Evolutionary conservation across 768 basidiomycete species (phyloP), one percentile per base, ranked within the genome.

Genomic region (Pleurotus giganteus): DNA sequence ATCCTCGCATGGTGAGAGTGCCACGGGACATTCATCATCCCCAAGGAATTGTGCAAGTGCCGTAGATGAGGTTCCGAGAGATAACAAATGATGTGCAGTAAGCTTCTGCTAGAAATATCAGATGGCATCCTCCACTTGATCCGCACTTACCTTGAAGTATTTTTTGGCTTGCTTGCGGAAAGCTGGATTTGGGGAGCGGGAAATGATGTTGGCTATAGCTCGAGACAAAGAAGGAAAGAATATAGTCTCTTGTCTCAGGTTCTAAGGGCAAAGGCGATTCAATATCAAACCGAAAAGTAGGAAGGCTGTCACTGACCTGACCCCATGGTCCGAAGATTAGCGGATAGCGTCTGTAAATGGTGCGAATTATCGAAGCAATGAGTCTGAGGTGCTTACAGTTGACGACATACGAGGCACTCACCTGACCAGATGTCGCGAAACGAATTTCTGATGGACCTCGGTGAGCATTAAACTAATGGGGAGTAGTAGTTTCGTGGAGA

Each of bases 261-360:
- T 82, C 86, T 89, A 62, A 45, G 31, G 47, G 24, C 49, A 31
- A 37, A 34, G n/a, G 21, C 26, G 55, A 47, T 26, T 32, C 36
- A 52, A 19, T 53, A 39, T 24, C 42, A 24, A 36, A 46, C 56
- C 44, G 50, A 26, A 15, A 27, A 32, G 46, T 43, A 42, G n/a
- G 55, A 50, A 9, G 21, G 17, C 23, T 39, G 44, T 15, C 37
- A 65, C 67, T 53, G 71, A 86, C 89, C 73, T 77, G 76, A 63
- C 76, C 74, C 83, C 84, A 84, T 24, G 74, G 67, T 2, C 90
- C 90, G 65, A 91, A 92, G 54, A 91, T 80, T 34, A 89, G 73
- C 19, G 90, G 90, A 69, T 91, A 90, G 2, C 84, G 83, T 62
- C 90, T 91, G 60, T 28, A 37, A 59, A 49, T n/a, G n/a, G n/a